Evolutionary conservation across 306 rosid species (phyloP).

Genomic region (Carpinus fangiana): DNA sequence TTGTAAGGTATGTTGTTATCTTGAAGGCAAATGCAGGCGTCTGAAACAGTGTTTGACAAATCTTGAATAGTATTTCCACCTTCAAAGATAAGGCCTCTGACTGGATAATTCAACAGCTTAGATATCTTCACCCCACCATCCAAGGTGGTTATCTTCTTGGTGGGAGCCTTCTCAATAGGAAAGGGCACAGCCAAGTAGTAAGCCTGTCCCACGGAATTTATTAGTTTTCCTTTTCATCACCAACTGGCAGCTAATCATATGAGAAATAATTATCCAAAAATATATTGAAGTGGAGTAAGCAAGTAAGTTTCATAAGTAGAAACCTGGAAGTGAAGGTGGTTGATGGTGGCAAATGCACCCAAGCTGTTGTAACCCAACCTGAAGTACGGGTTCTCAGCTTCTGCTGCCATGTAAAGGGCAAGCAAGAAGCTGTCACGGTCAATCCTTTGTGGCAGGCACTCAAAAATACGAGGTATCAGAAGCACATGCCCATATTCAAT

Average conservation of each 20-base stretch:
- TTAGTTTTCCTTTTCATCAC: neutral
- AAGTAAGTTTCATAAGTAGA: slow-evolving; percentile 4
- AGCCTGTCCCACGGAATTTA: slow-evolving; percentile 52
- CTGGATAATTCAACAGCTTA: slow-evolving; percentile 70
- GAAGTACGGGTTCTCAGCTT: slow-evolving; percentile 72
- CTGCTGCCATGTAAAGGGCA: slow-evolving; percentile 84
- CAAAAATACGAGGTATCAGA: slow-evolving; percentile 74
- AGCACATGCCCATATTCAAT: slow-evolving; percentile 94
- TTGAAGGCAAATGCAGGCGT: slow-evolving; percentile 85
- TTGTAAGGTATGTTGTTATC: slow-evolving; percentile 82
- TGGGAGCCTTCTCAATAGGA: slow-evolving; percentile 91
- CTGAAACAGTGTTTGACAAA: slow-evolving; percentile 69
- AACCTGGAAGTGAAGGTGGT: slow-evolving; percentile 99
- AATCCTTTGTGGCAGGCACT: slow-evolving; percentile 85
- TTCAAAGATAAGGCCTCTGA: slow-evolving; percentile 82
- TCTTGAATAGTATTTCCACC: slow-evolving; percentile 63
- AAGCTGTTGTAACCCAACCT: slow-evolving; percentile 93
- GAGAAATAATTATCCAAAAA: neutral
- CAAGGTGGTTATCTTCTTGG: slow-evolving; percentile 53
- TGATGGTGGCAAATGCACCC: slow-evolving; percentile 98
- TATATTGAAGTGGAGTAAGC: neutral
- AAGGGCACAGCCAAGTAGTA: slow-evolving; percentile 81
- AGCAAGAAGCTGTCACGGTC: slow-evolving; percentile 76
- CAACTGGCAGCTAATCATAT: neutral
- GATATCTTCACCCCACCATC: slow-evolving; percentile 65